Conservation (phyloP, 139 green algal species). For the Nannochloris sp. region DNA sequence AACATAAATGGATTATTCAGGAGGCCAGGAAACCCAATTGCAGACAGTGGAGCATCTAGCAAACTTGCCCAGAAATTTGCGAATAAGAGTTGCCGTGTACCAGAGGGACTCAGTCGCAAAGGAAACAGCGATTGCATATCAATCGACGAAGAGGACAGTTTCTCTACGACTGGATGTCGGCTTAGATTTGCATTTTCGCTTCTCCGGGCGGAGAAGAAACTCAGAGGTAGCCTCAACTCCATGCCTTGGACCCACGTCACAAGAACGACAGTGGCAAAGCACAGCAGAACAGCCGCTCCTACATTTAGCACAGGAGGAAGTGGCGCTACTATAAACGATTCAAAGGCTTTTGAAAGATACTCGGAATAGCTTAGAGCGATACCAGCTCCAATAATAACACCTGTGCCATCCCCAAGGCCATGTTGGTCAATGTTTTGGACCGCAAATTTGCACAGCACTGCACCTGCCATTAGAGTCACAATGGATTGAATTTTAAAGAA, state of each 20-base stretch:
- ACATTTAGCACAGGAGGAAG: background rate
- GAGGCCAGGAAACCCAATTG: constrained; percentile 1
- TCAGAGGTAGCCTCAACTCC: constrained; percentile 22
- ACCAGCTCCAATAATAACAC: constrained; percentile 12
- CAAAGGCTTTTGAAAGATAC: background rate
- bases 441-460: constrained; percentile 13
- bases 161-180: background rate
- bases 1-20: constrained; percentile 11
- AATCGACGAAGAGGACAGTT: background rate
- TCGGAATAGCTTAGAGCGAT: constrained; percentile 8
- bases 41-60: constrained; percentile 12
- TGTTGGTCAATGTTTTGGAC: background rate
- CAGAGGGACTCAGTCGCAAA: constrained; percentile 17
- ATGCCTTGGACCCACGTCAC: constrained; percentile 9
- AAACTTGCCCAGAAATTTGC: constrained; percentile 26
- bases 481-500: background rate
- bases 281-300: background rate
- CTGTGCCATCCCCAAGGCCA: constrained; percentile 14
- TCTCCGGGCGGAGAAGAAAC: constrained; percentile 9
- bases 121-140: constrained; percentile 9
- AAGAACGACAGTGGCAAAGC: background rate
- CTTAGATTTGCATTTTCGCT: background rate
- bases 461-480: constrained; percentile 9
- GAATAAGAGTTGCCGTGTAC: constrained; percentile 27
- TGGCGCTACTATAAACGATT: background rate